phyloP scores from a whole-genome alignment of 768 basidiomycete genomes.

The Grammothele lineata region DNA sequence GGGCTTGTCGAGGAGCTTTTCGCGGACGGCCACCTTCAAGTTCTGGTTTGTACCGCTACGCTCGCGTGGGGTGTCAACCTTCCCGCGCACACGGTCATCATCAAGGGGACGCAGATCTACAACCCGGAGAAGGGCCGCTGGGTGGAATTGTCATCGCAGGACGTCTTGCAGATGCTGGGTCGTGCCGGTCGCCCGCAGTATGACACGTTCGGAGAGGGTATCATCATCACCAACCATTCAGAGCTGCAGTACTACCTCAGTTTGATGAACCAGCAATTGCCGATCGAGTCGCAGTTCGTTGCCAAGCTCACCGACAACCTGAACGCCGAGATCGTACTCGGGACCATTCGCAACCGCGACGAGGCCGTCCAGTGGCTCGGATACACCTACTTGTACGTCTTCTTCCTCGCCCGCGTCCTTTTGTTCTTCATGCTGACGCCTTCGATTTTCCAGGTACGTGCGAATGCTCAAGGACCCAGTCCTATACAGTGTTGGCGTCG shows the following conservation, averaged over 20 bases:
- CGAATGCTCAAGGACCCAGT: slow-evolving; percentile 90
- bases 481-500: slow-evolving; percentile 82
- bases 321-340: slow-evolving; percentile 95
- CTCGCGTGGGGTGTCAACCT: slow-evolving; percentile 99
- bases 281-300: slow-evolving; percentile 95
- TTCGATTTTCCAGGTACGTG: slow-evolving; percentile 71
- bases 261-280: slow-evolving; percentile 93
- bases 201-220: slow-evolving; percentile 95
- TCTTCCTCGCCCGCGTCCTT: too few relatives aligned
- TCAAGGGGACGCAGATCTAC: slow-evolving; percentile 99
- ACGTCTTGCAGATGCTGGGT: slow-evolving; percentile 98
- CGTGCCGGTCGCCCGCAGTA: slow-evolving; percentile 96
- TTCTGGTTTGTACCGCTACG: slow-evolving; percentile 95
- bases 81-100: slow-evolving; percentile 96
- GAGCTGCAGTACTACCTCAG: slow-evolving; percentile 97
- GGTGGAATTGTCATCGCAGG: slow-evolving; percentile 93
- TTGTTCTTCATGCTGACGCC: slow-evolving; percentile 17
- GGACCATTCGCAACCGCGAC: slow-evolving; percentile 90
- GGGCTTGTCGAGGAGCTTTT: slow-evolving; percentile 93
- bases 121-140: slow-evolving; percentile 98
- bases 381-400: slow-evolving; percentile 85
- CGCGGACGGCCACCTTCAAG: slow-evolving; percentile 86
- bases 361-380: slow-evolving; percentile 98
- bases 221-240: slow-evolving; percentile 96
- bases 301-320: slow-evolving; percentile 89